Percentiles rank a stretch among this genome's conserved stretches.
These are phyloP conservation scores for Alternaria postmessia DNA, from an alignment of 2,329 filamentous ascomycete species.

Conservation along the genomic window DNA sequence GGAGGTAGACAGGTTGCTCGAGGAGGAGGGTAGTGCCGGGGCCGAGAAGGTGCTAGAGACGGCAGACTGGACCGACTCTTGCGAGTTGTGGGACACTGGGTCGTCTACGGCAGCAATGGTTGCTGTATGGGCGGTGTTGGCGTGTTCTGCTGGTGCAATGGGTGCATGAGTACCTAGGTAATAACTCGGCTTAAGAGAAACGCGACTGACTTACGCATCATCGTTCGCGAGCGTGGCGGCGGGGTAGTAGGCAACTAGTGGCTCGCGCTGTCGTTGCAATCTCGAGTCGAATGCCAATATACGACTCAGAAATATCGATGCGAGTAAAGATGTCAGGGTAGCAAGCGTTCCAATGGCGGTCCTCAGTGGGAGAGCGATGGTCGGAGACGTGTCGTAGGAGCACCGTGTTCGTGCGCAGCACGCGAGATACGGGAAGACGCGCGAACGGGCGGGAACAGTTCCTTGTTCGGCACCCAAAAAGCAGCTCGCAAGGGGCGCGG, in stretches of 20 bases:
- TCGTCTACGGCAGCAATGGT: conserved; percentile 18
- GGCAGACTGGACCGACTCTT: conserved; percentile 46
- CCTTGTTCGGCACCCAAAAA: conserved; percentile 1
- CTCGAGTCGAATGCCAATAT: conserved; percentile 4
- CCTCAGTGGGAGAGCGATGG: conserved; percentile 6
- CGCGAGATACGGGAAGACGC: conserved; percentile 23
- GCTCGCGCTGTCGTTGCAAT: conserved; percentile 10
- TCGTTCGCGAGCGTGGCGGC: conserved; percentile 22
- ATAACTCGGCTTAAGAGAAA: conserved; percentile 18
- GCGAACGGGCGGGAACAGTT: conserved; percentile 26
- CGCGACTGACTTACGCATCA: conserved; percentile 31
- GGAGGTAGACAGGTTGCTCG: conserved; percentile 45
- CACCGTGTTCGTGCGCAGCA: conserved; percentile 17
- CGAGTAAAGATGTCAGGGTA: neutral
- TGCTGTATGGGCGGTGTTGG: conserved; percentile 21
- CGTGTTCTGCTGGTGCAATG: conserved; percentile 29
- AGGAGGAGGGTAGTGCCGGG: conserved; percentile 42
- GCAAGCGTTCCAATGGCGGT: conserved; percentile 7
- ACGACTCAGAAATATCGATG: neutral
- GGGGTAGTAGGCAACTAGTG: conserved; percentile 25
- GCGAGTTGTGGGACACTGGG: conserved; percentile 35
- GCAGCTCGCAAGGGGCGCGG: conserved; percentile 14
- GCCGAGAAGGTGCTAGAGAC: conserved; percentile 46
- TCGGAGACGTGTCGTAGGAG: conserved; percentile 19
- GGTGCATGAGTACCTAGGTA: conserved; percentile 27